These are phyloP conservation scores for Austroboletus sp. DNA, from an alignment of 1,284 basidiomycete genomes.

Conservation along the genomic window DNA sequence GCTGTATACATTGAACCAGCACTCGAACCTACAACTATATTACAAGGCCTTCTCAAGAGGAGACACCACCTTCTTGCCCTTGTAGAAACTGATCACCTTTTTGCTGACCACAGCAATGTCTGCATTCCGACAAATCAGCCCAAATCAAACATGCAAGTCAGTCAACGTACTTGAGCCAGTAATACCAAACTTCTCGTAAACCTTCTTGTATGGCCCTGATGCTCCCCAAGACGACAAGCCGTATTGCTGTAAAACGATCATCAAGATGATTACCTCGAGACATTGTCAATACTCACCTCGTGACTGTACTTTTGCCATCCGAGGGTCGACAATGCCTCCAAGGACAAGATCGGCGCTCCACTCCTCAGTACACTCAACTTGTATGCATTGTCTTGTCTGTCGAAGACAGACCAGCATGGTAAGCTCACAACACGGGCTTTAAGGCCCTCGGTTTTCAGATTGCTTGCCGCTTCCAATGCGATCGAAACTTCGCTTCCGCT, in stretches of 20 bases:
- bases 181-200: conserved; percentile 85
- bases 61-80: conserved; percentile 68
- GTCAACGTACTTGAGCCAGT: conserved; percentile 62
- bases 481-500: conserved; percentile 86
- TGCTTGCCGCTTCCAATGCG: conserved; percentile 76
- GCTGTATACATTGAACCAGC: conserved; percentile 9
- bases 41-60: conserved; percentile 72
- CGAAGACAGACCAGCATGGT: conserved; percentile 88
- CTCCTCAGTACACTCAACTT: conserved; percentile 78
- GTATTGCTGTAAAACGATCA: conserved; percentile 48
- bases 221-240: conserved; percentile 80
- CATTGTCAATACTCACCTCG: conserved; percentile 43
- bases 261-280: conserved; percentile 6
- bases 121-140: conserved; percentile 21
- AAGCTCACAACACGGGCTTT: conserved; percentile 81
- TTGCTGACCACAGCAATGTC: conserved; percentile 76
- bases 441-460: conserved; percentile 69
- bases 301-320: conserved; percentile 87
- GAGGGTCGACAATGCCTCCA: conserved; percentile 78
- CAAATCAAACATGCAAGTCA: not conserved
- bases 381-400: conserved; percentile 78
- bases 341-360: conserved; percentile 83
- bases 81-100: conserved; percentile 86
- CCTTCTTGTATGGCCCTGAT: conserved; percentile 83
- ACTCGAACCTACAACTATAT: conserved; percentile 3